Base-by-base conservation (phyloP, 495 filamentous ascomycete genomes). In the Trichoderma orchidacearum region DNA sequence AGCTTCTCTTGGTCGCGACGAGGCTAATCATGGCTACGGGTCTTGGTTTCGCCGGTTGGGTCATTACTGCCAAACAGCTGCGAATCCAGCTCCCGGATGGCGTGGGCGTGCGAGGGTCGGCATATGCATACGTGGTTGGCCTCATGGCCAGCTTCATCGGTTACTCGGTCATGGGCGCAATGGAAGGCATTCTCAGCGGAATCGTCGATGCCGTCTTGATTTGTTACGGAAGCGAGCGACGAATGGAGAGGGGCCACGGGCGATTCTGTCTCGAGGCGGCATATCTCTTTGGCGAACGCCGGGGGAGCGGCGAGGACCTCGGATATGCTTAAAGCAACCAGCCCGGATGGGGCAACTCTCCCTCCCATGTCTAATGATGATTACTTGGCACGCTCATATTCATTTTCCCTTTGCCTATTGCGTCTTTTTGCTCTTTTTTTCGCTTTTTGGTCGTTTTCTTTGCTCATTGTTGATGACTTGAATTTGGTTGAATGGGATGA, bases 41-140 rank as follows among this genome's bases (percentile, higher is more conserved):
- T 1, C 76, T 98, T 28, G 94, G 93, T 1, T 92, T 96, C 64
- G 92, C 87, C n/a, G 93, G 88, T 27, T 98, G 93, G 93, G 89
- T 97, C n/a, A 85, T 85, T 54, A 92, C 90, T 30, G 89, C 93
- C 17, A 80, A 85, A 50, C 81, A 83, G 66, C 70, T 94, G 12
- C 69, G 69, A 25, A 71, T 86, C 17, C 67, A 72, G 17, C 62
- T 71, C 9, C 70, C 77, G 1, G 71, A 76, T 34, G 76, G 75
- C 13, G 51, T 69, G 18, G 72, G 78, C 0, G 68, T 85, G 41
- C 81, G 75, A 51, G 93, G 93, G n/a, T 95, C 90, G 63, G 74
- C 90, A 36, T 98, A 98, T 67, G 93, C 90, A 18, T 98, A 98
- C 66, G 80, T 98, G 38, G 88, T 98, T 4, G 93, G 92, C 3